Conservation (phyloP, 2,329 filamentous ascomycete genomes). For the Talaromyces sp. region DNA sequence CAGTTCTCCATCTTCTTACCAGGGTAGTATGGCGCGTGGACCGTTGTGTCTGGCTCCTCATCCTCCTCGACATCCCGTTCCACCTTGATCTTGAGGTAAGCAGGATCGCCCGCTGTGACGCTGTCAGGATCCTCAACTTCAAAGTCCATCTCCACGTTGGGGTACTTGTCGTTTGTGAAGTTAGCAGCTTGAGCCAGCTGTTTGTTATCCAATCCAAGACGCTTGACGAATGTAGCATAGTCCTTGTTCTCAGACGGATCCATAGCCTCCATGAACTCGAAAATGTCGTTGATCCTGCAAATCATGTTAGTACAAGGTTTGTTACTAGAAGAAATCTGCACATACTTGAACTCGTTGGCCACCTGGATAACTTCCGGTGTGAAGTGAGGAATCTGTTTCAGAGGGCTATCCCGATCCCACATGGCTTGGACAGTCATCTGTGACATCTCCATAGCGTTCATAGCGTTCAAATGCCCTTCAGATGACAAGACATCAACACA, state of each 20-base stretch:
- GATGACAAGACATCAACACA: conserved; percentile 93
- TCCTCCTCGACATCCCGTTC: conserved; percentile 70
- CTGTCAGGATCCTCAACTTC: conserved; percentile 76
- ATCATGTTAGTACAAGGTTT: conserved; percentile 20
- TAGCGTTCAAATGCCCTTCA: conserved; percentile 92
- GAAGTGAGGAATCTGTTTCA: conserved; percentile 98
- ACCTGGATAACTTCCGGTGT: conserved; percentile 75
- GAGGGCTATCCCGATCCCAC: conserved; percentile 95
- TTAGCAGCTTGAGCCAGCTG: conserved; percentile 85
- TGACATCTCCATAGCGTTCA: conserved; percentile 98
- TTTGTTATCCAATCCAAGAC: conserved; percentile 71
- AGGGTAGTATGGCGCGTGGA: conserved; percentile 95
- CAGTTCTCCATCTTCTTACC: conserved; percentile 91
- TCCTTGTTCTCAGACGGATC: conserved; percentile 87
- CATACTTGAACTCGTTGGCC: conserved; percentile 72
- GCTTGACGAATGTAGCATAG: conserved; percentile 71
- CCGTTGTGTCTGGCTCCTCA: conserved; percentile 72
- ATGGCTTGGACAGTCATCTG: conserved; percentile 99
- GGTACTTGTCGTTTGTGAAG: conserved; percentile 96
- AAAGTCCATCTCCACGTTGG: conserved; percentile 88
- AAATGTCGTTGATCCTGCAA: conserved; percentile 78
- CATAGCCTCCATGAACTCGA: conserved; percentile 99
- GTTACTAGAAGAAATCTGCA: conserved; percentile 30
- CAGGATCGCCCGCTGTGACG: conserved; percentile 73
- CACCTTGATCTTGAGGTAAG: conserved; percentile 79